Evolutionary conservation across 176 grass and related monocot genomes (phyloP).

Genomic region (Otatea glauca): DNA sequence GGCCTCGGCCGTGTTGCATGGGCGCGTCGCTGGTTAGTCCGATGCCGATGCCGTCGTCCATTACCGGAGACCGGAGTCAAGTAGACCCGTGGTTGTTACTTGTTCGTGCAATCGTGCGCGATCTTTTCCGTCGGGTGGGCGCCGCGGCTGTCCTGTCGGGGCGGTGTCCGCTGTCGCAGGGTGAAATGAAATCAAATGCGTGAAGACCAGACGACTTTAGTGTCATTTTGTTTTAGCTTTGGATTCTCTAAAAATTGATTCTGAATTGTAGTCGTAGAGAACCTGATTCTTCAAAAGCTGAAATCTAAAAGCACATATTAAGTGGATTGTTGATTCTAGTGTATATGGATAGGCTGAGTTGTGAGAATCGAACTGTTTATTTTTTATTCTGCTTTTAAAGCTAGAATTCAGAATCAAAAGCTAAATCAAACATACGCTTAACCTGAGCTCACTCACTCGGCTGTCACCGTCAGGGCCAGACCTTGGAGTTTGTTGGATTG

Average conservation of each 20-base stretch:
- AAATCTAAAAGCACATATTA: no score
- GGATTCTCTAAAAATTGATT: no score
- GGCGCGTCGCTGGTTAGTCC: background rate
- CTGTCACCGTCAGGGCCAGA: background rate
- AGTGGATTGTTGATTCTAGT: no score
- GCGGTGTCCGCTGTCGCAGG: background rate
- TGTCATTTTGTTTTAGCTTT: no score
- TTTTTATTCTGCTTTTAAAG: no score
- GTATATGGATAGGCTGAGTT: no score
- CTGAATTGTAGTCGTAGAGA: no score
- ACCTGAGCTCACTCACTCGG: background rate
- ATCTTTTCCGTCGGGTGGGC: background rate
- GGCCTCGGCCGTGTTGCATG: conserved; percentile 9
- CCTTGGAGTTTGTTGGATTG: background rate
- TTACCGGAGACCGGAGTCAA: conserved; percentile 32
- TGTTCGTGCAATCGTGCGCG: conserved; percentile 25
- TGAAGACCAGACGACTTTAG: no score
- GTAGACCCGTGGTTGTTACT: background rate
- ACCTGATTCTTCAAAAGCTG: no score
- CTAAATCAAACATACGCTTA: no score
- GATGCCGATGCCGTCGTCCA: conserved; percentile 3
- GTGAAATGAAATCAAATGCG: background rate
- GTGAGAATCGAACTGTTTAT: no score
- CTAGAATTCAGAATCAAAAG: no score
- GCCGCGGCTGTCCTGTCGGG: background rate